Percentiles rank a stretch among this genome's conserved stretches.
phyloP scores from a whole-genome alignment of 768 basidiomycete species.

The Xerocomus spinulosus region DNA sequence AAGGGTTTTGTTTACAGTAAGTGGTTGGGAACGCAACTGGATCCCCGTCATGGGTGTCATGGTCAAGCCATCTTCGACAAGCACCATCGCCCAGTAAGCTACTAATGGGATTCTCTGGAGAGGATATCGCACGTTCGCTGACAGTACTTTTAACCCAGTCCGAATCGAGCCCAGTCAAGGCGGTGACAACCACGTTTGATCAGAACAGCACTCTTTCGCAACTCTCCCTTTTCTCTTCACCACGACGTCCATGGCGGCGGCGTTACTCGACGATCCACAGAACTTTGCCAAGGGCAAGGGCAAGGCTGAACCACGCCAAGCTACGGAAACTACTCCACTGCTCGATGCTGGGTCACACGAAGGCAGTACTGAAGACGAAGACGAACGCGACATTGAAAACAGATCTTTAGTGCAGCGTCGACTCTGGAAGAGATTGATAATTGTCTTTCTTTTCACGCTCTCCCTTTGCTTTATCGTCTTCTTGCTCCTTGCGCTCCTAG shows the following conservation, averaged over 20 bases:
- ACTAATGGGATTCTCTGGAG: conserved; percentile 46
- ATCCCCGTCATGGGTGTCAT: conserved; percentile 29
- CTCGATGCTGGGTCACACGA: conserved; percentile 23
- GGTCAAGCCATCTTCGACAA: conserved; percentile 36
- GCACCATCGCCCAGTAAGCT: conserved; percentile 33
- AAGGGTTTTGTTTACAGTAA: conserved; percentile 60
- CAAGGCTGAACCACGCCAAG: conserved; percentile 19
- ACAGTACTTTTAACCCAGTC: too few species aligned
- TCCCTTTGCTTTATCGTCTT: conserved; percentile 44
- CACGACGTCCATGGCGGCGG: conserved; percentile 19
- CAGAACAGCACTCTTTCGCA: conserved; percentile 2
- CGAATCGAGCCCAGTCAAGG: conserved; percentile 3
- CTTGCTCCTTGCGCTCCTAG: conserved; percentile 45
- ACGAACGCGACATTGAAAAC: conserved; percentile 21
- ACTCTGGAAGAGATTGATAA: conserved; percentile 32
- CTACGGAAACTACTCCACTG: conserved; percentile 30
- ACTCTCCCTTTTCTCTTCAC: conserved; percentile 3
- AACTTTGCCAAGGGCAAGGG: conserved; percentile 23
- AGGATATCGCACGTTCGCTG: conserved; percentile 55
- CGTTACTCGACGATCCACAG: conserved; percentile 11
- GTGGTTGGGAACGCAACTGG: conserved; percentile 38
- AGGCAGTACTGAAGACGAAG: conserved; percentile 15
- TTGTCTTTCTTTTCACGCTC: conserved; percentile 58
- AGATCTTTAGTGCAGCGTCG: conserved; percentile 19
- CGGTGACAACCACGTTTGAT: conserved; percentile 15